Evolutionary conservation across 2,329 filamentous ascomycete species (phyloP), one percentile per base, ranked within the genome.

Genomic region (Colletotrichum magnum): DNA sequence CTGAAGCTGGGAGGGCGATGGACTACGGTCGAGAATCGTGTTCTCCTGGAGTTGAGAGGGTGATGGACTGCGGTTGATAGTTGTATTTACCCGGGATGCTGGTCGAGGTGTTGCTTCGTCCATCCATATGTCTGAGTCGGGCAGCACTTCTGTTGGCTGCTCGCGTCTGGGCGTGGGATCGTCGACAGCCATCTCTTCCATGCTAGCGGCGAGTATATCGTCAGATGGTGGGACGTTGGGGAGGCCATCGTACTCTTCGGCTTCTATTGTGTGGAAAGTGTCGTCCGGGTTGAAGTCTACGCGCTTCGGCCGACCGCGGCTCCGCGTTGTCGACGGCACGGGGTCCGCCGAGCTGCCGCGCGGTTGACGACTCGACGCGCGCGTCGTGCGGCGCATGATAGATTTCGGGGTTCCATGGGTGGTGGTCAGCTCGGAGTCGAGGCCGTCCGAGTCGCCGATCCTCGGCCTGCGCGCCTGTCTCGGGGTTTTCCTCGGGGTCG

Each of bases 81-180:
- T 63, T 7, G 16, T 32, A 9, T 64, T 51, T 5, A 15, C 48
- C 28, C 64, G 64, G 41, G 66, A 72, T 47, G 71, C 43, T 18
- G 77, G 74, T 26, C 73, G 76, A 9, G 82, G 82, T 0, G 81
- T 82, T 15, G 75, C 74, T 39, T 82, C 76, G 48, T 84, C 79
- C 74, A 86, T 81, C 84, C 84, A 86, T 21, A 85, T 81, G 72
- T 86, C 77, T n/a, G 72, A 75, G n/a, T 77, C 76, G 3, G 74
- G 64, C 5, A 69, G 12, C n/a, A 28, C 54, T 10, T 28, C 45
- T 21, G 32, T n/a, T 26, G 57, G 21, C 24, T 48, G 65, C 45
- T 61, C 61, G 18, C 54, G 58, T 12, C 75, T 75, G 16, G 76
- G 74, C 45, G 74, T 74, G 5, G 69, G 72, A 18, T 78, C 77